phyloP scores from a whole-genome alignment of 2,329 filamentous ascomycete genomes.

The Pestalotiopsis sp. region DNA sequence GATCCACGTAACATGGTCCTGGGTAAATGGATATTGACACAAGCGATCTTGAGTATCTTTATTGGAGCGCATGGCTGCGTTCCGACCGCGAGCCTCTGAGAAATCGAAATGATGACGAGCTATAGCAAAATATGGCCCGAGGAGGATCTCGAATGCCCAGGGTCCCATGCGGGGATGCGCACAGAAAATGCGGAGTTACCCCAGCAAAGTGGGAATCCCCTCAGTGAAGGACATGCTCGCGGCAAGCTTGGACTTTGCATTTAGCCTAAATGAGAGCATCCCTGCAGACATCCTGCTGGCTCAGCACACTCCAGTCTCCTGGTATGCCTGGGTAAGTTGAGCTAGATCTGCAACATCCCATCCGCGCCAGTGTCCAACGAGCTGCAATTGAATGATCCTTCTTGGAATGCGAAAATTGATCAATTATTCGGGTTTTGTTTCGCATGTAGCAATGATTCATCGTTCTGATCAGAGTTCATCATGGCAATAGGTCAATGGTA shows the following conservation, averaged over 20 bases:
- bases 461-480: no score
- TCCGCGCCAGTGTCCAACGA: no score
- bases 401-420: no score
- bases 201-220: background rate
- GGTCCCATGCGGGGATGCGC: background rate
- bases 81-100: background rate
- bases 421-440: no score
- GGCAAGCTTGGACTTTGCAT: background rate
- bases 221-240: background rate
- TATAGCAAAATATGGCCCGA: background rate
- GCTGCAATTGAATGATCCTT: no score
- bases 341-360: no score
- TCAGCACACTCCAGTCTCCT: no score
- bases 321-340: no score
- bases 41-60: background rate
- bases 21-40: background rate
- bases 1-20: background rate
- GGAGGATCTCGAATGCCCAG: background rate
- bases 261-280: background rate
- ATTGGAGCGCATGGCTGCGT: background rate
- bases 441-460: no score
- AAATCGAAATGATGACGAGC: background rate
- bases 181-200: background rate
- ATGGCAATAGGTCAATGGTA: no score
- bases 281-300: background rate